Evolutionary conservation across 2,329 filamentous ascomycete species (phyloP), one percentile per base, ranked within the genome.

Genomic region (Neocucurbitaria cava): DNA sequence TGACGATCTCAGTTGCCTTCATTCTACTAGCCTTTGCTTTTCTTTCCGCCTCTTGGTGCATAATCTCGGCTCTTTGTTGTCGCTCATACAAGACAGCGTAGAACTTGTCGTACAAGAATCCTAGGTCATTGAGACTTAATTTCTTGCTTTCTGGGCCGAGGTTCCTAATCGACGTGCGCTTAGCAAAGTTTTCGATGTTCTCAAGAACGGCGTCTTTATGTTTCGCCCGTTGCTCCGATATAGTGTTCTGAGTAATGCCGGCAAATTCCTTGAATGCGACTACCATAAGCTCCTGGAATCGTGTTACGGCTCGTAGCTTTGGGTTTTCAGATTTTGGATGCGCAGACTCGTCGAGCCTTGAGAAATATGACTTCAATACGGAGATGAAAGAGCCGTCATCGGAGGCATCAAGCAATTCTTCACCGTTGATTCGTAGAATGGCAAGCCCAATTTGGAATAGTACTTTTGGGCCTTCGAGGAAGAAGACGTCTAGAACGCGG

Each of bases 251-350:
- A 0, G 95, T 99, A 64, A 99, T 96, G 36, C 89, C 91, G 0
- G 94, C 90, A 71, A 99, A 99, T 71, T 99, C 95, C 66, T 97
- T 98, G 79, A 99, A 99, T 0, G 95, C 95, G 18, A 98, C 95
- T 3, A 99, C 95, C 93, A 99, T 98, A 52, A 99, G 85, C 75
- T 98, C 95, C 70, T 99, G 95, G 73, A 99, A 99, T 42, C 91
- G 87, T 5, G 96, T 99, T 49, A 99, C 95, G 0, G 93, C 92
- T 48, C 94, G 86, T 47, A 98, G 81, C 78, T 98, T 99, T 3
- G 93, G 88, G 60, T 98, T 99, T 72, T 97, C 93, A 0, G 92
- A 97, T 70, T 90, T 93, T 2, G 95, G 95, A 70, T 99, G 94
- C 2, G 95, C 95, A 3, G 93, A 97, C 77, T 98, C 94, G 72